These are phyloP conservation scores for Hondaea fermentalgiana DNA, from an alignment of 108 stramenopile species.

Conservation along the genomic window DNA sequence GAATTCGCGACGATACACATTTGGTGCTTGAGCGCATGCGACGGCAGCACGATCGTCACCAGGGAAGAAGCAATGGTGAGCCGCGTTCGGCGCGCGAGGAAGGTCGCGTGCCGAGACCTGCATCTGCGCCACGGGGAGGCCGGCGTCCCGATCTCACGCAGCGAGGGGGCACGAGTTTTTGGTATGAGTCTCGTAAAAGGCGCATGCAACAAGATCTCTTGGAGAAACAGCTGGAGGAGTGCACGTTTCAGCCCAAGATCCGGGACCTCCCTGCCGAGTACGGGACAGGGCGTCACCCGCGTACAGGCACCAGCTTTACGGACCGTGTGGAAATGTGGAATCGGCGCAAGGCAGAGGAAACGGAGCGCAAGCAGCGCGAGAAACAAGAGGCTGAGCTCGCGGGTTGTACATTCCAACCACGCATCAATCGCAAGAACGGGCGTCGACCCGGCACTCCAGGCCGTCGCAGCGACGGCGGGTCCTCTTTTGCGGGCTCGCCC, in stretches of 20 bases:
- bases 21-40: background rate
- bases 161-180: background rate
- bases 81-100: background rate
- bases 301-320: slow-evolving; percentile 20
- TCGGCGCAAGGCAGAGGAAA: slow-evolving; percentile 29
- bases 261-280: slow-evolving; percentile 35
- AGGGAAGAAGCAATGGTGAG: background rate
- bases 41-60: background rate
- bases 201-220: slow-evolving; percentile 32
- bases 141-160: background rate
- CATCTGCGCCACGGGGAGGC: background rate
- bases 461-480: slow-evolving; percentile 18
- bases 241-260: slow-evolving; percentile 44
- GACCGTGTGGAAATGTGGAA: slow-evolving; percentile 37
- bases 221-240: slow-evolving; percentile 38
- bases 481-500: background rate
- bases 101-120: background rate
- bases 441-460: background rate
- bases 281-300: background rate
- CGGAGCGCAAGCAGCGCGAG: slow-evolving; percentile 32
- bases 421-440: slow-evolving; percentile 22
- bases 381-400: slow-evolving; percentile 31
- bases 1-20: background rate
- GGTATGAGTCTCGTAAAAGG: slow-evolving; percentile 17
- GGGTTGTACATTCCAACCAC: slow-evolving; percentile 39